Conservation (phyloP, 2,329 filamentous ascomycete genomes). For the Penicillium digitatum region DNA sequence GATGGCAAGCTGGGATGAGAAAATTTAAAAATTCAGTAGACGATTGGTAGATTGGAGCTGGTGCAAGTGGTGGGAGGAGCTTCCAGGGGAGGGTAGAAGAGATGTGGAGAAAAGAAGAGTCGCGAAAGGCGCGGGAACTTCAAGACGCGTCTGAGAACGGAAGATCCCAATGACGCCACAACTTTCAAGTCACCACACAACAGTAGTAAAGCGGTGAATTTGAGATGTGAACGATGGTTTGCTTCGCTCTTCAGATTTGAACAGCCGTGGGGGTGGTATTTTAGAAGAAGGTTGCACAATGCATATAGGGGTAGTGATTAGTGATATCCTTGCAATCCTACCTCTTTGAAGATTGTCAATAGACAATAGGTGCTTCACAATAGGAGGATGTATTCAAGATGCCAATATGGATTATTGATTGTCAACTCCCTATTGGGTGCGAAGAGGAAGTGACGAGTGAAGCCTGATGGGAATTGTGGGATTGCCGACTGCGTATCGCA, state of each 20-base stretch:
- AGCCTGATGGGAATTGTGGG: background rate
- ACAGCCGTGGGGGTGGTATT: background rate
- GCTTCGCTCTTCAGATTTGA: background rate
- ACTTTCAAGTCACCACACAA: conserved; percentile 3
- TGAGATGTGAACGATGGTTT: background rate
- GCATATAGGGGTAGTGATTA: background rate
- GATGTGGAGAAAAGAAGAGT: conserved; percentile 29
- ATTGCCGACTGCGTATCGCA: background rate
- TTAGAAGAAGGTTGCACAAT: background rate
- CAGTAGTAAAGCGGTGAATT: background rate
- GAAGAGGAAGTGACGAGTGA: background rate
- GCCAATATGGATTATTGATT: background rate
- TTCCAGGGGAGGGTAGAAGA: conserved; percentile 22
- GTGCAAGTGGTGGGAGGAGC: conserved; percentile 13
- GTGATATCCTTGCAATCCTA: background rate
- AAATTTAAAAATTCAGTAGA: conserved; percentile 16
- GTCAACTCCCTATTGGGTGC: background rate
- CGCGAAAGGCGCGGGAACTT: conserved; percentile 27
- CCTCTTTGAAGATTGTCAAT: background rate
- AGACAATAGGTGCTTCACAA: background rate
- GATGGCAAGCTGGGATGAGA: conserved; percentile 20
- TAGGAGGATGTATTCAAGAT: background rate
- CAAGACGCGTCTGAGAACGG: conserved; percentile 25
- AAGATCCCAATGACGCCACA: conserved; percentile 24
- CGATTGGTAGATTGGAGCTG: conserved; percentile 12